phyloP scores from a whole-genome alignment of 1,139 yeast species.

The Scheffersomyces quercinus region DNA sequence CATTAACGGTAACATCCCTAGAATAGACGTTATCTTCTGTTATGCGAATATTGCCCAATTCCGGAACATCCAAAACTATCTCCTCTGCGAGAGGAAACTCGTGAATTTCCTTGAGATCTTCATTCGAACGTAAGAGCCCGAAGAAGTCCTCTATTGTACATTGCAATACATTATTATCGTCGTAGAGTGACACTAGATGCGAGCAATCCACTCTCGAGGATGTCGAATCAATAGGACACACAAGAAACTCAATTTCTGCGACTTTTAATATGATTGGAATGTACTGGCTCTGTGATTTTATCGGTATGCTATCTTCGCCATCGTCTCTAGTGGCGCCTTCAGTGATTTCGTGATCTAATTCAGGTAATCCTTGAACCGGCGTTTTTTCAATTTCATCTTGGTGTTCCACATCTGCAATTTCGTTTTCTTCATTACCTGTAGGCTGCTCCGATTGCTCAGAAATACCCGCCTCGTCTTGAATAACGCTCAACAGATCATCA shows the following conservation, averaged over 20 bases:
- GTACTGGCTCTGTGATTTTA: background rate
- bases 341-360: background rate
- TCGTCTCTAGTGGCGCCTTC: background rate
- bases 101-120: constrained; percentile 26
- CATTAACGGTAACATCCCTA: constrained; percentile 29
- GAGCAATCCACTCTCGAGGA: constrained; percentile 10
- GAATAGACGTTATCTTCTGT: constrained; percentile 44
- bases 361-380: background rate
- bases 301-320: background rate
- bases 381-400: constrained; percentile 1
- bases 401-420: no score
- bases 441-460: no score
- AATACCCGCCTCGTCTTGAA: no score
- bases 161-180: constrained; percentile 16
- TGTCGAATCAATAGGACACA: constrained; percentile 21
- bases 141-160: constrained; percentile 28
- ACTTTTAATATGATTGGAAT: constrained; percentile 22
- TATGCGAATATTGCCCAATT: constrained; percentile 30
- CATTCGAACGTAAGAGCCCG: constrained; percentile 25
- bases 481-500: background rate
- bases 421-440: no score
- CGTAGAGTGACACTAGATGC: constrained; percentile 25
- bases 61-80: constrained; percentile 31
- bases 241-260: constrained; percentile 24
- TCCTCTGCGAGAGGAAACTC: constrained; percentile 30